These are phyloP conservation scores for Fragaria nilgerrensis DNA, from an alignment of 306 rosid genomes.

Conservation along the genomic window DNA sequence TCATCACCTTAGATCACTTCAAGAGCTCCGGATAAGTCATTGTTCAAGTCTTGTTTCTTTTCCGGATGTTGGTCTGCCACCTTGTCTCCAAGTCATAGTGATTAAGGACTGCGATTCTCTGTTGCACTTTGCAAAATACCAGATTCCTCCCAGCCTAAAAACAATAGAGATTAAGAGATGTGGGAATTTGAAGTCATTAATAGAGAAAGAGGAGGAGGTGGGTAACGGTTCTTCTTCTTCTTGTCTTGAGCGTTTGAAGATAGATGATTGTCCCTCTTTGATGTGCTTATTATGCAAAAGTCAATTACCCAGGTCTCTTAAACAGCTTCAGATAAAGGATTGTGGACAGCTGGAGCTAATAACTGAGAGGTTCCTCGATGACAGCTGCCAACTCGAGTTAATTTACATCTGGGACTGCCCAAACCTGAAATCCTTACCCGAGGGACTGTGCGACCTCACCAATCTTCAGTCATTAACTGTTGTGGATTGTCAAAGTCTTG, in stretches of 20 bases:
- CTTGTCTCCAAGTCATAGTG: no score
- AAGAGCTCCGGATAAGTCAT: fast-evolving
- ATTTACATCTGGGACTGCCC: slow-evolving; percentile 13
- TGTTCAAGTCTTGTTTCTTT: no score
- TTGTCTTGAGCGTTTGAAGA: not conserved
- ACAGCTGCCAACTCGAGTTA: not conserved
- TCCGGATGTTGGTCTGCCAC: no score
- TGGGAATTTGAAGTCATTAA: no score
- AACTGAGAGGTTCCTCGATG: slow-evolving; percentile 5
- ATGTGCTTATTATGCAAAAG: not conserved
- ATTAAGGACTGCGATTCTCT: no score
- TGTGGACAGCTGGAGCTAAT: slow-evolving; percentile 17
- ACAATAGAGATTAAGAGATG: no score
- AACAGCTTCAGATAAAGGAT: not conserved
- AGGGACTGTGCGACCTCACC: not conserved
- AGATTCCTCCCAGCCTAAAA: no score
- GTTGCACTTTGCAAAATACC: no score
- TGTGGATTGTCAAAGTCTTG: not conserved
- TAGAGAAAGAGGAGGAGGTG: not conserved
- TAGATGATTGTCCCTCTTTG: slow-evolving; percentile 20
- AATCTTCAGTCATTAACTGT: not conserved
- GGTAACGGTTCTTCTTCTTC: not conserved
- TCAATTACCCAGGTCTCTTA: not conserved
- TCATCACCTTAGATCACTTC: no score
- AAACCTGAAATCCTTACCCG: slow-evolving; percentile 6